These are phyloP conservation scores for Lipomyces sp. DNA, from an alignment of 805 yeast species.

Conservation along the genomic window DNA sequence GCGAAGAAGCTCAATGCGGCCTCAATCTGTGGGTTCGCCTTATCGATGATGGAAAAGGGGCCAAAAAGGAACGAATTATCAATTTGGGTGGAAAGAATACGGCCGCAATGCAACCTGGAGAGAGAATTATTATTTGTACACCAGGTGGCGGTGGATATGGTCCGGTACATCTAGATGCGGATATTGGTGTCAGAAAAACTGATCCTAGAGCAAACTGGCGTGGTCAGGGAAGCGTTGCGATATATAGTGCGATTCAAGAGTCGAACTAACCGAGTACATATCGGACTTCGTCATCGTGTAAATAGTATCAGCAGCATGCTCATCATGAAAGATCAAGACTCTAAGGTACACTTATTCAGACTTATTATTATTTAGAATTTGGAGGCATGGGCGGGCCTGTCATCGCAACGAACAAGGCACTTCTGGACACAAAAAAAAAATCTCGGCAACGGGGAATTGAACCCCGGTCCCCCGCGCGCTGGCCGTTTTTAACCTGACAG, in stretches of 20 bases:
- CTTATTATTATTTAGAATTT: too few species aligned
- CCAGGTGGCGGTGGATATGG: constrained; percentile 93
- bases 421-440: not conserved
- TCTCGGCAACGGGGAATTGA: constrained; percentile 36
- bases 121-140: constrained; percentile 66
- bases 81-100: constrained; percentile 74
- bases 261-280: constrained; percentile 12
- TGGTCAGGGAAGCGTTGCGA: constrained; percentile 35
- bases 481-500: constrained; percentile 37
- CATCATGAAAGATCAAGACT: too few species aligned
- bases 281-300: not conserved
- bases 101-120: constrained; percentile 62
- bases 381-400: too few species aligned
- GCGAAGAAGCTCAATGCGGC: constrained; percentile 76
- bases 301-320: not conserved
- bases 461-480: constrained; percentile 36
- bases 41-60: constrained; percentile 44
- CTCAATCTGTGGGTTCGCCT: constrained; percentile 53
- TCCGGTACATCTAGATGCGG: constrained; percentile 26
- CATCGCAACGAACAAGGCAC: too few species aligned
- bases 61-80: constrained; percentile 39
- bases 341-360: too few species aligned
- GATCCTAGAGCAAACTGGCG: constrained; percentile 33
- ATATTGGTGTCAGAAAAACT: not conserved
- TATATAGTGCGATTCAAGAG: constrained; percentile 30